Base-by-base conservation (phyloP, 2,329 filamentous ascomycete genomes). In the Penicillium occitanis region DNA sequence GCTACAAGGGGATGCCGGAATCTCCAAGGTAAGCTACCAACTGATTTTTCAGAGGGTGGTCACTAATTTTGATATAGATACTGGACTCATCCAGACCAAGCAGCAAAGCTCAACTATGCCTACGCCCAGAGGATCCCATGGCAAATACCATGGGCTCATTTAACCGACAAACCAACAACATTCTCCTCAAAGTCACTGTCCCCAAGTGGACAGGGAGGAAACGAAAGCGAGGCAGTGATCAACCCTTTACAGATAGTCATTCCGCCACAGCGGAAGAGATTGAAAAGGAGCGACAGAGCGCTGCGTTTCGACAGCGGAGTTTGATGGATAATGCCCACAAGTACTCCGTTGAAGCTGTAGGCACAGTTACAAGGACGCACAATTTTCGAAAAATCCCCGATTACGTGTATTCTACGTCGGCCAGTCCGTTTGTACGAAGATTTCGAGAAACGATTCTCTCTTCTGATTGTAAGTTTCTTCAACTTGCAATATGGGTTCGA, bases 151-250 rank as follows among this genome's bases (percentile, higher is more conserved):
- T 97, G 68, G 83, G 90, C 70, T 97, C 94, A 7, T 88, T 89
- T 50, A 91, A 90, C 73, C 86, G 89, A 37, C 80, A 86, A 22
- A 91, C 92, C 10, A 91, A 93, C 74, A 96, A 97, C 73, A 81
- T 98, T 22, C 84, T 98, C 22, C 83, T 99, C 63, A 93, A 93
- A 75, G 85, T 99, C 64, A 93, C 90, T 0, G 87, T 98, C 0
- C 94, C 95, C 0, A 95, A 89, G 76, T 84, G 92, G 65, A 97
- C 93, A 2, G 93, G 93, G 2, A 87, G 92, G 67, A 96, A 91
- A 78, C 87, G 93, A 66, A 97, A 93, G 80, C 85, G 89, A 71
- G 93, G 92, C n/a, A 88, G 87, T 5, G 76, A 88, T 64, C 89
- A 84, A 4, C 88, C 90, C 0, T 94, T 88, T 73, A 78, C 83